phyloP scores from a whole-genome alignment of 768 basidiomycete species.

The Pleurotus tuber-regium region DNA sequence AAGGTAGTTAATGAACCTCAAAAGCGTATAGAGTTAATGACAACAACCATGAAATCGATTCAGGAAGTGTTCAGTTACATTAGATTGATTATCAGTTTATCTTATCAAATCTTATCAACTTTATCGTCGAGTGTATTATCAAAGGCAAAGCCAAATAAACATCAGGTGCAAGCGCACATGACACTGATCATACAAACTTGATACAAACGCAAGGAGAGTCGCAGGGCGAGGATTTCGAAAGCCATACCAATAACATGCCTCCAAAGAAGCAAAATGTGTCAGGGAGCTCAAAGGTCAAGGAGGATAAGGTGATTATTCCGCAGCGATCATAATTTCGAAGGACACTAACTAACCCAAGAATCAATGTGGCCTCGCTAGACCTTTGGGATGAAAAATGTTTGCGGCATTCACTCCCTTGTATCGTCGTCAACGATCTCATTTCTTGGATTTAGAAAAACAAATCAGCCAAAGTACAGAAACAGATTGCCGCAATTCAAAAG shows the following conservation, averaged over 20 bases:
- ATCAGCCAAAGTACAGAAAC: constrained; percentile 87
- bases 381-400: constrained; percentile 85
- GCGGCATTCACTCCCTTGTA: constrained; percentile 23
- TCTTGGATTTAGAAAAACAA: constrained; percentile 75
- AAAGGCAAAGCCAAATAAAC: too few relatives aligned
- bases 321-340: constrained; percentile 15
- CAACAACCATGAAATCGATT: neutral
- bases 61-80: neutral
- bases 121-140: too few relatives aligned
- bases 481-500: constrained; percentile 77
- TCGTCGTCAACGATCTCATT: constrained; percentile 7
- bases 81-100: neutral
- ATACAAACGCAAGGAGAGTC: too few relatives aligned
- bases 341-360: constrained; percentile 27
- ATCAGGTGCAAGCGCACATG: too few relatives aligned
- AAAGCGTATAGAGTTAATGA: too few relatives aligned
- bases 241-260: constrained; percentile 49
- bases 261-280: constrained; percentile 59
- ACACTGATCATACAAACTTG: too few relatives aligned
- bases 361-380: constrained; percentile 47
- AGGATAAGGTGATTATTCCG: constrained; percentile 65
- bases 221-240: neutral
- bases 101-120: neutral
- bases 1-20: neutral
- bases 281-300: constrained; percentile 68